Evolutionary conservation across 331 rosid genomes (phyloP), one percentile per base, ranked within the genome.

Genomic region (Ulmus americana): DNA sequence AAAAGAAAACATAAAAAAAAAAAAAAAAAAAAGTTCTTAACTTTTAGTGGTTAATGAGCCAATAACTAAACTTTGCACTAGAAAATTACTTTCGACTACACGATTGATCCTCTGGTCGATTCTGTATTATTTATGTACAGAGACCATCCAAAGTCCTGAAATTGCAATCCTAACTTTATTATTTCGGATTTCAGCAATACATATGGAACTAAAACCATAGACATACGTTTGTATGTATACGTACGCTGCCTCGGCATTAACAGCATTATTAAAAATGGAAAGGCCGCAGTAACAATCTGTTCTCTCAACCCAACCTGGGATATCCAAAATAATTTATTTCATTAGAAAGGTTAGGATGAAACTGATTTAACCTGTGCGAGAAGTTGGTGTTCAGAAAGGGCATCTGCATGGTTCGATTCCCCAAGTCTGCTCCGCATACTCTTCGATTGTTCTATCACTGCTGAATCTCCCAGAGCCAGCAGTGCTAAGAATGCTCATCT

Each of bases 391-490:
- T 86, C 75, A 74, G 65, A 81, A 61, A 68, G 90, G 95, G 72
- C 86, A 86, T 71, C 83, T 73, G 80, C 90, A 84, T 3, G 90
- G 88, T 61, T 82, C 86, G 49, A 86, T 69, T 71, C 85, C 85
- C 95, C 95, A 86, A 42, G 81, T 80, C 55, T 79, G 69, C 61
- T 82, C 83, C 11, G 95, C 90, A 14, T 86, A 84, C 13, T 86
- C 88, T 58, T 78, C 71, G 63, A 86, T 86, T 65, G 88, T 84
- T 52, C 86, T 75, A 77, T 86, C 95, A 68, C 90, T 86, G 77
- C 95, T 86, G 67, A 86, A 86, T 57, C 83, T 79, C 45, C 90
- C 86, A 28, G 95, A 86, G 39, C 86, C 88, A 6, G 95, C 90
- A n/a, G 81, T 74, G 67, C 86, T 74, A 38, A 84, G 84, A 68